Conservation (phyloP, 2,329 filamentous ascomycete genomes). For the Zarea fungicola region DNA sequence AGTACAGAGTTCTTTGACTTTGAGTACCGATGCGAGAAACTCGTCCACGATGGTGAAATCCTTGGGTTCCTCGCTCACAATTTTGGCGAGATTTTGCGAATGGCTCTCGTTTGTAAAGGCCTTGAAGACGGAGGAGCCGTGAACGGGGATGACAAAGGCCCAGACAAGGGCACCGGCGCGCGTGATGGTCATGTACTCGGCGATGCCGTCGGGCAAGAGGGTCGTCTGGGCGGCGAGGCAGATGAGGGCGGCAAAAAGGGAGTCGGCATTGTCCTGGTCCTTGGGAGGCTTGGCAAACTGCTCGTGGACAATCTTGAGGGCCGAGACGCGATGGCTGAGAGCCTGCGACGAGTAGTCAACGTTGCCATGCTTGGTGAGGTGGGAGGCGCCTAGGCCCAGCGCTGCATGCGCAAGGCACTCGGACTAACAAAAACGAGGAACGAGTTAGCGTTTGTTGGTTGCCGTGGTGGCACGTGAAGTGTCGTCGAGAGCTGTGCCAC, state of each 20-base stretch:
- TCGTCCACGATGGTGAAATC: conserved; percentile 17
- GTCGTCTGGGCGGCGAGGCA: conserved; percentile 32
- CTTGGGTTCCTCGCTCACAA: conserved; percentile 21
- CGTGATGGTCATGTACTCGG: conserved; percentile 32
- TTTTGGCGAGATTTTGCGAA: conserved; percentile 18
- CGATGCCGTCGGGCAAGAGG: conserved; percentile 33
- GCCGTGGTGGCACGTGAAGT: too few species aligned
- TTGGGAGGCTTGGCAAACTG: conserved; percentile 23
- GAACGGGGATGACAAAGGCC: conserved; percentile 19
- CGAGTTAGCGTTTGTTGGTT: not conserved
- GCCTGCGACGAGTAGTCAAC: conserved; percentile 25
- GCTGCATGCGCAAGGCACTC: conserved; percentile 35
- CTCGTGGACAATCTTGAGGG: conserved; percentile 30
- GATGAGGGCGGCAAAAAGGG: conserved; percentile 29
- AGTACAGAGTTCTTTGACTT: conserved; percentile 17
- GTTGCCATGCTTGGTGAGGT: conserved; percentile 27
- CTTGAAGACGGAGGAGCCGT: conserved; percentile 19
- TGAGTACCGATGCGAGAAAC: conserved; percentile 18
- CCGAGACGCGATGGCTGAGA: conserved; percentile 29
- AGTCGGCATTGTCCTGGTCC: conserved; percentile 29
- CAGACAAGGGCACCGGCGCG: conserved; percentile 25
- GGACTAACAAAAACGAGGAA: conserved; percentile 20
- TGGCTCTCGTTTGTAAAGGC: conserved; percentile 23
- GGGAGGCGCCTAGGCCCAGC: conserved; percentile 32
- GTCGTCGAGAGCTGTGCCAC: too few species aligned